Percentiles rank a stretch among this genome's conserved stretches.
Conservation (phyloP, 768 basidiomycete species). For the Mycena belliarum region DNA sequence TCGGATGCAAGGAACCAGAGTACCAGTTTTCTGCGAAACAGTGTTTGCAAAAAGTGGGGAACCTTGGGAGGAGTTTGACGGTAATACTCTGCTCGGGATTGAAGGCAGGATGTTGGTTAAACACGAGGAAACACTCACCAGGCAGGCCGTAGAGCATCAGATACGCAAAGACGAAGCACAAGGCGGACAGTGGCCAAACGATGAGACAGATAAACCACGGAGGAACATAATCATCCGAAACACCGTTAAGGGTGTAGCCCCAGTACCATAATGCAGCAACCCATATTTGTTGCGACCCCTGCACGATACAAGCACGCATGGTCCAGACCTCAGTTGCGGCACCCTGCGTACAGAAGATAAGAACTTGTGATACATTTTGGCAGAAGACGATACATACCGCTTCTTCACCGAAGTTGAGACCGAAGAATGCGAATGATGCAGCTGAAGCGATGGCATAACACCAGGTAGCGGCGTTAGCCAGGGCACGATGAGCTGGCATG, state of each 20-base stretch:
- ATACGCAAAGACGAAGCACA: conserved; percentile 78
- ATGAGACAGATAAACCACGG: conserved; percentile 88
- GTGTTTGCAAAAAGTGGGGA: conserved; percentile 85
- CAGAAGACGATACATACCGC: conserved; percentile 64
- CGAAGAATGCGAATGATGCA: conserved; percentile 91
- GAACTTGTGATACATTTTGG: background rate
- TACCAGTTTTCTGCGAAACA: conserved; percentile 89
- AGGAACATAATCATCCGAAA: conserved; percentile 49
- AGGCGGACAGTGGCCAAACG: conserved; percentile 77
- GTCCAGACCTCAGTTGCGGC: conserved; percentile 96
- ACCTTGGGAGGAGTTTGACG: conserved; percentile 93
- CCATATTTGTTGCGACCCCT: conserved; percentile 96
- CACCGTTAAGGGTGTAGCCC: conserved; percentile 77
- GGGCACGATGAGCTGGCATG: conserved; percentile 57
- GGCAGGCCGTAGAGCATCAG: conserved; percentile 86
- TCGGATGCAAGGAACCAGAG: conserved; percentile 95
- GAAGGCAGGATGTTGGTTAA: background rate
- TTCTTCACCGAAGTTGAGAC: conserved; percentile 96
- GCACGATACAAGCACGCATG: conserved; percentile 86
- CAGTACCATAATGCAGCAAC: conserved; percentile 95
- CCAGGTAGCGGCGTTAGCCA: conserved; percentile 85
- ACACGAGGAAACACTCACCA: conserved; percentile 44
- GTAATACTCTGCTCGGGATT: conserved; percentile 65
- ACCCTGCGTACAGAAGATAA: conserved; percentile 48
- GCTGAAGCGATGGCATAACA: conserved; percentile 91